Evolutionary conservation across 495 filamentous ascomycete species (phyloP), one percentile per base, ranked within the genome.

Genomic region (Cairneyella variabilis): DNA sequence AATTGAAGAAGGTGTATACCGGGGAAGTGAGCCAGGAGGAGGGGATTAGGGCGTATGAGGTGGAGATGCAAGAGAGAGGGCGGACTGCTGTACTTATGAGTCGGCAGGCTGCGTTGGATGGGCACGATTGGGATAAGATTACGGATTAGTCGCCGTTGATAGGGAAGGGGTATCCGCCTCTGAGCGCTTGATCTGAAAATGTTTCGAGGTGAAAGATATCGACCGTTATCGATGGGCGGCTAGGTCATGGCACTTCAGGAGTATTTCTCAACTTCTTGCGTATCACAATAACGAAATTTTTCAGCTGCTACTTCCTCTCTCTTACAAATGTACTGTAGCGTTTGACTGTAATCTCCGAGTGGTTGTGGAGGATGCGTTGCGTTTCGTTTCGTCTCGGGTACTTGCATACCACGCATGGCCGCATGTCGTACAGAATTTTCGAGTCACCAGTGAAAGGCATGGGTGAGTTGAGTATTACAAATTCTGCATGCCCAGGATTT

Each of bases 21-120:
- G 53, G 60, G 38, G 49, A 56, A 28, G 56, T 62, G 8, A 42
- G 60, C 32, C 54, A 49, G 30, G 49, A 47, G 38, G 25, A 18
- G 1, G 55, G 47, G 20, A 51, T 63, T 14, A 48, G 44, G 12
- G 44, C 38, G 8, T 65, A 64, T 32, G 66, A 66, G 47, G 52
- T 57, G 30, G 64, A 62, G 44, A 66, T 66, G 64, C 53, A 58
- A 27, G 59, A 34, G 20, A 55, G 43, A 28, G 58, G 59, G 20
- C 64, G 60, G 37, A 53, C 39, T 21, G 50, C 50, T 20, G 50
- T 53, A 11, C 30, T 44, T 3, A 44, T 17, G 23, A 53, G 50
- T 38, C 50, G 50, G 11, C 39, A 46, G 25, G 50, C 50, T 20
- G 38, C 50, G n/a, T 32, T 44, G 14, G 50, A 53, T 53, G 50